Evolutionary conservation across 2,329 filamentous ascomycete genomes (phyloP).

Genomic region (Ophiostoma tasmaniense): DNA sequence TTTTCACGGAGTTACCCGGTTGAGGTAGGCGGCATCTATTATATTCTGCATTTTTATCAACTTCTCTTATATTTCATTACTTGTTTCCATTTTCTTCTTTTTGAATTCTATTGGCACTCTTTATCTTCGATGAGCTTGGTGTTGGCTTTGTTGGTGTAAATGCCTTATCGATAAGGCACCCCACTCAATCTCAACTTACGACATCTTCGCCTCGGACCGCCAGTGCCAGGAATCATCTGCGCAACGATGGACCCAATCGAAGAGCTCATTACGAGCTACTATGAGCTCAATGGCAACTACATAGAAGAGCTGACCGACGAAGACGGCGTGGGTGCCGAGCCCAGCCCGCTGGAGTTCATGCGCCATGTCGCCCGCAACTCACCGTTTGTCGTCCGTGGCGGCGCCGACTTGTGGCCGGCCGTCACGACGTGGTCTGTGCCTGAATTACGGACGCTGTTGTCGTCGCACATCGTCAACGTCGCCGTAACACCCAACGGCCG

Average conservation of each 20-base stretch:
- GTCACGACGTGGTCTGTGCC: slow-evolving; percentile 51
- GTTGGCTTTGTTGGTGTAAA: not conserved
- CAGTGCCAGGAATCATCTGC: not conserved
- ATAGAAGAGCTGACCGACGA: slow-evolving; percentile 49
- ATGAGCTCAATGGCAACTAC: slow-evolving; percentile 56
- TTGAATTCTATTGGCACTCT: not conserved
- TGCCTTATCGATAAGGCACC: not conserved
- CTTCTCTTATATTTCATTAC: not conserved
- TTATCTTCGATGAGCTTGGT: not conserved
- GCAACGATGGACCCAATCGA: slow-evolving; percentile 33
- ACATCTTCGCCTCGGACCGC: not conserved
- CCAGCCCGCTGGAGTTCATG: slow-evolving; percentile 72
- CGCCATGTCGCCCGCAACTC: slow-evolving; percentile 64
- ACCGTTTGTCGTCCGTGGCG: slow-evolving; percentile 63
- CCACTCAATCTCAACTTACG: not conserved
- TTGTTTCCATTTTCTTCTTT: not conserved
- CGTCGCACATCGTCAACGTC: slow-evolving; percentile 56
- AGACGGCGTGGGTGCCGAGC: slow-evolving; percentile 33
- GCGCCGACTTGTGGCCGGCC: slow-evolving; percentile 55
- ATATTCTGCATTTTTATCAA: not conserved
- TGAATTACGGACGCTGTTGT: slow-evolving; percentile 50
- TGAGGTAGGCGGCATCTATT: not conserved
- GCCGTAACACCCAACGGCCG: slow-evolving; percentile 66
- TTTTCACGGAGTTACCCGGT: slow-evolving; percentile 9
- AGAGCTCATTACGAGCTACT: slow-evolving; percentile 59